A percentile compares a stretch with the other conserved stretches of the same genome.
phyloP scores from a whole-genome alignment of 2,329 filamentous ascomycete genomes.

The Periconia sp. region DNA sequence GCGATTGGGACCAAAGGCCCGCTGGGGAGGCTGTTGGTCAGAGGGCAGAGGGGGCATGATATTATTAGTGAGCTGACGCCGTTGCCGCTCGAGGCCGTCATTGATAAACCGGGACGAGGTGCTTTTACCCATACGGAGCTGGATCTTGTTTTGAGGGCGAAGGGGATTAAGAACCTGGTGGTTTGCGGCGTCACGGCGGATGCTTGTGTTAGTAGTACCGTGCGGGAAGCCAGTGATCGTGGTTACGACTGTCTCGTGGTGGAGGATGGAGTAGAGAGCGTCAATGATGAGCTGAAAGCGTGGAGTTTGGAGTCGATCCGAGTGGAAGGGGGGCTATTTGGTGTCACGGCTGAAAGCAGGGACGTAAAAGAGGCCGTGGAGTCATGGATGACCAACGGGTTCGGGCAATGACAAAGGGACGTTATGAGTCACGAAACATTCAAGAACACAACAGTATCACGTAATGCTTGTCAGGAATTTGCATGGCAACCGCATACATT shows the following conservation, averaged over 20 bases:
- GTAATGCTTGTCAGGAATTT: neutral
- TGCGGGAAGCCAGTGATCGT: slow-evolving; percentile 59
- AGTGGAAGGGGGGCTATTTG: slow-evolving; percentile 34
- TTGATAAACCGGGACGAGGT: slow-evolving; percentile 58
- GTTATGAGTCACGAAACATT: neutral
- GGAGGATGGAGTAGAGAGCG: slow-evolving; percentile 48
- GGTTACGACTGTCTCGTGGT: slow-evolving; percentile 58
- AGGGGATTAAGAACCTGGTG: slow-evolving; percentile 56
- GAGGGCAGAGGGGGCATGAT: slow-evolving; percentile 61
- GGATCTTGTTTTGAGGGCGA: slow-evolving; percentile 53
- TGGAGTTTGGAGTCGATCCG: slow-evolving; percentile 31
- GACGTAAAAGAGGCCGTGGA: slow-evolving; percentile 27
- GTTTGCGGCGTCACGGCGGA: slow-evolving; percentile 59
- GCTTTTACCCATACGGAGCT: slow-evolving; percentile 59
- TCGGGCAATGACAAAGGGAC: neutral
- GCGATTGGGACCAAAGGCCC: slow-evolving; percentile 57
- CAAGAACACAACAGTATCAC: too few species aligned
- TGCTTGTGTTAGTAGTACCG: slow-evolving; percentile 58
- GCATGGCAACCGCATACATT: slow-evolving; percentile 24
- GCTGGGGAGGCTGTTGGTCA: slow-evolving; percentile 59
- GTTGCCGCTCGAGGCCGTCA: slow-evolving; percentile 49
- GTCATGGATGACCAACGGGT: slow-evolving; percentile 17
- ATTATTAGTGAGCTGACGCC: slow-evolving; percentile 58
- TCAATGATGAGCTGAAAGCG: slow-evolving; percentile 30
- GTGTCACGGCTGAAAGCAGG: slow-evolving; percentile 21